A percentile compares a stretch with the other conserved stretches of the same genome.
These are phyloP conservation scores for Emmonsiellopsis sp. DNA, from an alignment of 2,329 filamentous ascomycete genomes.

Conservation along the genomic window DNA sequence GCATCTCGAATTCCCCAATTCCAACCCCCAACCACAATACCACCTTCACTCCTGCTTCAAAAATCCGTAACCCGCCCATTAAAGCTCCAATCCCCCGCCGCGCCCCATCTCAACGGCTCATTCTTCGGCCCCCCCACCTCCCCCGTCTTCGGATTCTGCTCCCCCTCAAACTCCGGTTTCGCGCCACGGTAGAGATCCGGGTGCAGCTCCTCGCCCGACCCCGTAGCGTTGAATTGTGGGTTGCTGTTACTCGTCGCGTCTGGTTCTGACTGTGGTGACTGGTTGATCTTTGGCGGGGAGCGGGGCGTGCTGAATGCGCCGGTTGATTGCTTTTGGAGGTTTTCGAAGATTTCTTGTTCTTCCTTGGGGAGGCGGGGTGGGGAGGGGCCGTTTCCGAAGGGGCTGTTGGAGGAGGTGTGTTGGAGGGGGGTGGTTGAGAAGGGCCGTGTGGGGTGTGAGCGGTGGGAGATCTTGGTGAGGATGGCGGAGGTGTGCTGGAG, in stretches of 20 bases:
- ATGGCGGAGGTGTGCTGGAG: background rate
- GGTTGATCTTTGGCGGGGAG: constrained; percentile 37
- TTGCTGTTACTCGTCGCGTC: constrained; percentile 32
- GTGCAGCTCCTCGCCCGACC: constrained; percentile 48
- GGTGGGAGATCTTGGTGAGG: background rate
- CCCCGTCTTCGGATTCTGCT: constrained; percentile 84
- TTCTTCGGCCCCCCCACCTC: constrained; percentile 97
- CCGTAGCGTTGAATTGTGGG: background rate
- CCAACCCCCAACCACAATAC: background rate
- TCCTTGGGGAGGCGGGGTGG: constrained; percentile 80
- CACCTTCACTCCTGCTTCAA: constrained; percentile 20
- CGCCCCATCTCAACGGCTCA: constrained; percentile 83
- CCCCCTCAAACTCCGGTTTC: constrained; percentile 84
- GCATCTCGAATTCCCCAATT: too few species aligned
- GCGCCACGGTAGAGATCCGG: constrained; percentile 66
- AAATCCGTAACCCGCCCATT: constrained; percentile 96
- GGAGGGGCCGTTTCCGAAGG: constrained; percentile 45
- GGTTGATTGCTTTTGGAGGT: constrained; percentile 67
- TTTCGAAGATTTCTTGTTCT: constrained; percentile 84
- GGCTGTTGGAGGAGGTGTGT: constrained; percentile 15
- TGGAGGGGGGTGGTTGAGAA: constrained; percentile 1
- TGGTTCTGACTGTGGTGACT: constrained; percentile 34
- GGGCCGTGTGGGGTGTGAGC: background rate
- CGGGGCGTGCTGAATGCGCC: constrained; percentile 63
- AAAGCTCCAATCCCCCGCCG: constrained; percentile 74